Evolutionary conservation across 768 basidiomycete species (phyloP).

Genomic region (Tricholoma sp.): DNA sequence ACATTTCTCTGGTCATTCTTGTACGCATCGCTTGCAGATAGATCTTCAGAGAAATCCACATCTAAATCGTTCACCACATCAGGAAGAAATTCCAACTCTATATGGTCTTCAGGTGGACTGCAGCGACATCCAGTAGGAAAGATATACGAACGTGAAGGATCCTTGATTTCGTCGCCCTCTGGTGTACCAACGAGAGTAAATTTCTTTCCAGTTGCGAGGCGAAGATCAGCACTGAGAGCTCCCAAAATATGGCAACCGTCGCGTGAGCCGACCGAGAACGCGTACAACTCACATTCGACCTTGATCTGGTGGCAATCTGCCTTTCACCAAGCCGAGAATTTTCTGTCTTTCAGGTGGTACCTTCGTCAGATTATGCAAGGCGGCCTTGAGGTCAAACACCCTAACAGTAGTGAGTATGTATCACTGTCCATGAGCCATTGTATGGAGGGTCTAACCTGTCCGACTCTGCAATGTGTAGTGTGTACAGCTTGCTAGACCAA

Average conservation of each 20-base stretch:
- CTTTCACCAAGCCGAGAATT: slow-evolving; percentile 79
- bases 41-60: slow-evolving; percentile 65
- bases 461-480: slow-evolving; percentile 67
- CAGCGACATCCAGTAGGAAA: not conserved
- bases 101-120: not conserved
- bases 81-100: slow-evolving; percentile 61
- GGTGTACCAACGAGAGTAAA: slow-evolving; percentile 87
- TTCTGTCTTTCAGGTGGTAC: slow-evolving; percentile 87
- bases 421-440: not conserved
- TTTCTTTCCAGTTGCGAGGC: slow-evolving; percentile 56
- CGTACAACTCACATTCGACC: slow-evolving; percentile 48
- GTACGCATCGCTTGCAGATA: slow-evolving; percentile 52
- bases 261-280: not conserved
- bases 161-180: slow-evolving; percentile 80
- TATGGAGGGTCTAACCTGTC: slow-evolving; percentile 53
- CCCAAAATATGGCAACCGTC: not conserved
- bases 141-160: slow-evolving; percentile 51
- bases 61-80: slow-evolving; percentile 80
- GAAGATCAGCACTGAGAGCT: slow-evolving; percentile 49
- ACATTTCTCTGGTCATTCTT: slow-evolving; percentile 76
- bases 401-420: slow-evolving; percentile 32
- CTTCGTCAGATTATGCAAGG: slow-evolving; percentile 61
- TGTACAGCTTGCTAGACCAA: slow-evolving; percentile 66
- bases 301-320: slow-evolving; percentile 75
- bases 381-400: slow-evolving; percentile 73